Conservation (phyloP, 2,329 filamentous ascomycete genomes). For the Cladophialophora psammophila region DNA sequence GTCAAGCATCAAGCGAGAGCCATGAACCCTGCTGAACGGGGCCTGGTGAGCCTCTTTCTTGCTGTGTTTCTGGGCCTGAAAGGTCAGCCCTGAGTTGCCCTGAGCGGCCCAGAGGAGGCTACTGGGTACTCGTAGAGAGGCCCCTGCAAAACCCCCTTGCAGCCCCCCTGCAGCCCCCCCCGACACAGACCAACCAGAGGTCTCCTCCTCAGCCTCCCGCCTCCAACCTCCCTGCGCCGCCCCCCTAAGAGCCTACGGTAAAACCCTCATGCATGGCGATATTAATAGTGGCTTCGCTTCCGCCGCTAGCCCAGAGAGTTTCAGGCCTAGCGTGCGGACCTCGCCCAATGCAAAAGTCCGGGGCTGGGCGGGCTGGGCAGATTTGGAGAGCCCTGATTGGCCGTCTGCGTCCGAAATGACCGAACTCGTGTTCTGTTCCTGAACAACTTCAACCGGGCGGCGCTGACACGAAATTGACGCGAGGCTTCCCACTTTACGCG, state of each 20-base stretch:
- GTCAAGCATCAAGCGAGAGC: conserved; percentile 13
- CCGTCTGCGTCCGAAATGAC: background rate
- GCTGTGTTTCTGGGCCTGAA: conserved; percentile 19
- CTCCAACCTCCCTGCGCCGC: background rate
- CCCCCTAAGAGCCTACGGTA: background rate
- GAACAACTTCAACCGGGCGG: background rate
- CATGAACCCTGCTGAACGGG: no score
- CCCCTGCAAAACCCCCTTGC: background rate
- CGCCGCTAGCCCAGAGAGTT: conserved; percentile 30
- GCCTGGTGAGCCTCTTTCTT: background rate
- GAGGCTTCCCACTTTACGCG: conserved; percentile 17
- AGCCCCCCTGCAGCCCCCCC: background rate
- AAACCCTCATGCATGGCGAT: conserved; percentile 21
- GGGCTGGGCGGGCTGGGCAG: conserved; percentile 13
- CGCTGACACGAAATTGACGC: conserved; percentile 32
- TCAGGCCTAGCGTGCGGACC: conserved; percentile 25
- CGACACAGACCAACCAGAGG: background rate
- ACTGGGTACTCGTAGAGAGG: background rate
- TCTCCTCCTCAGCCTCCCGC: conserved; percentile 12
- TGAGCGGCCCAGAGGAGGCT: no score
- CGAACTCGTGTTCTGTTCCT: conserved; percentile 22
- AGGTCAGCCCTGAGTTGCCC: background rate
- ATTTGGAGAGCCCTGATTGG: background rate
- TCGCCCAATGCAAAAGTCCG: conserved; percentile 21
- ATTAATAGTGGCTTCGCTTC: conserved; percentile 37